Conservation (phyloP, 805 yeast species). For the Cyberlindnera sargentensis region DNA sequence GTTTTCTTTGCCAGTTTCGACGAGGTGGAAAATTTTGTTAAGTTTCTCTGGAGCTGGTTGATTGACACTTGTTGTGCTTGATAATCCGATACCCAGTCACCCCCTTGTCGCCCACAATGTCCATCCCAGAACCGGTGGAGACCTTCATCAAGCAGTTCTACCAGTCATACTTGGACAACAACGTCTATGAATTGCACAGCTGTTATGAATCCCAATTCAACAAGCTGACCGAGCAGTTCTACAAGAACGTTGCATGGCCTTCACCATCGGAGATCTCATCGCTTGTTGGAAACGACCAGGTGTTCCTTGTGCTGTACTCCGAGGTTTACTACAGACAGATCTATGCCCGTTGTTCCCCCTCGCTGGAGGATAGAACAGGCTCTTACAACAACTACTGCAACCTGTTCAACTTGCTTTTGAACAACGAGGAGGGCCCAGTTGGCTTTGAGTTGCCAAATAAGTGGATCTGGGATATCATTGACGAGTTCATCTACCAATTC, state of each 20-base stretch:
- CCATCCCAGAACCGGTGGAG: slow-evolving; percentile 37
- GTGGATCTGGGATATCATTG: slow-evolving; percentile 48
- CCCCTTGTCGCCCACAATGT: slow-evolving; percentile 3
- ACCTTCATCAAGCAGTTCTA: slow-evolving; percentile 37
- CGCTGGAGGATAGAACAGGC: slow-evolving; percentile 37
- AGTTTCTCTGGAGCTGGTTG: too few relatives aligned
- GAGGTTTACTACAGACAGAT: slow-evolving; percentile 45
- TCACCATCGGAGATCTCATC: slow-evolving; percentile 37
- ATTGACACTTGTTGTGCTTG: too few relatives aligned
- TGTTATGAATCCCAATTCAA: slow-evolving; percentile 40
- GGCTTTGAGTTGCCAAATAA: slow-evolving; percentile 39
- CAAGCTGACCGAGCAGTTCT: slow-evolving; percentile 38
- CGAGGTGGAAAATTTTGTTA: too few relatives aligned
- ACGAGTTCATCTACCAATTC: slow-evolving; percentile 46
- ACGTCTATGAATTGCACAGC: slow-evolving; percentile 35
- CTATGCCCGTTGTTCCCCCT: slow-evolving; percentile 37
- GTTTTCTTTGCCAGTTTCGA: too few relatives aligned
- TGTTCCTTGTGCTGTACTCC: slow-evolving; percentile 38
- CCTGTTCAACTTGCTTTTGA: slow-evolving; percentile 38
- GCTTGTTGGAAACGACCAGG: slow-evolving; percentile 37
- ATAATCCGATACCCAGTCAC: background rate
- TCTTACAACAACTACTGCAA: slow-evolving; percentile 44
- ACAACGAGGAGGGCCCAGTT: slow-evolving; percentile 35
- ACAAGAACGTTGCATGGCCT: slow-evolving; percentile 38
- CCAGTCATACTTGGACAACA: slow-evolving; percentile 35